Conservation (phyloP, 129 eudicot species). For the Tagetes patula region DNA sequence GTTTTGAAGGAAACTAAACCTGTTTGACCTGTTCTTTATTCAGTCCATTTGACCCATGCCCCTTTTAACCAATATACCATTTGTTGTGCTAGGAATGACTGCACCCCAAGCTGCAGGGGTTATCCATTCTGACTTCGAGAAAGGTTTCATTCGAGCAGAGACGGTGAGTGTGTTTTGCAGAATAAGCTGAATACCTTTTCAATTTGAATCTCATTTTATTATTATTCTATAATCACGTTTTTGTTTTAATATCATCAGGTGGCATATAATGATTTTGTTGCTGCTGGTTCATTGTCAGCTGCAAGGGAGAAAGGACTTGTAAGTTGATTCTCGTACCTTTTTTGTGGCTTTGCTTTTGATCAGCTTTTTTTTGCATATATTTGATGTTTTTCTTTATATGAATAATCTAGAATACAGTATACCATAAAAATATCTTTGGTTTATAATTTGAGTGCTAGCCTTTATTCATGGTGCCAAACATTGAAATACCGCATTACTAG, state of each 20-base stretch:
- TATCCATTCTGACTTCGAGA: conserved; percentile 97
- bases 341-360: neutral
- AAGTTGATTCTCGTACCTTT: conserved; percentile 38
- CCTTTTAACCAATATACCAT: conserved; percentile 13
- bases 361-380: neutral
- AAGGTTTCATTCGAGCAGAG: conserved; percentile 98
- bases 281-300: conserved; percentile 85
- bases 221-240: conserved; percentile 3
- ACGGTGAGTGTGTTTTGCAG: conserved; percentile 51
- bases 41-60: neutral
- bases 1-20: neutral
- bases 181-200: conserved; percentile 6
- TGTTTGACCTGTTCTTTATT: neutral
- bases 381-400: conserved; percentile 7
- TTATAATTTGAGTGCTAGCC: neutral
- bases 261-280: conserved; percentile 85
- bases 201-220: conserved; percentile 2
- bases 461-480: neutral
- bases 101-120: conserved; percentile 99
- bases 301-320: conserved; percentile 98
- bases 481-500: neutral
- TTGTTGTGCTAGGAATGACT: conserved; percentile 75
- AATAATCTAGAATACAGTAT: neutral
- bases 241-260: conserved; percentile 48
- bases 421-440: neutral